Evolutionary conservation across 1,139 yeast genomes (phyloP).

Genomic region (Zygosaccharomyces sapae): DNA sequence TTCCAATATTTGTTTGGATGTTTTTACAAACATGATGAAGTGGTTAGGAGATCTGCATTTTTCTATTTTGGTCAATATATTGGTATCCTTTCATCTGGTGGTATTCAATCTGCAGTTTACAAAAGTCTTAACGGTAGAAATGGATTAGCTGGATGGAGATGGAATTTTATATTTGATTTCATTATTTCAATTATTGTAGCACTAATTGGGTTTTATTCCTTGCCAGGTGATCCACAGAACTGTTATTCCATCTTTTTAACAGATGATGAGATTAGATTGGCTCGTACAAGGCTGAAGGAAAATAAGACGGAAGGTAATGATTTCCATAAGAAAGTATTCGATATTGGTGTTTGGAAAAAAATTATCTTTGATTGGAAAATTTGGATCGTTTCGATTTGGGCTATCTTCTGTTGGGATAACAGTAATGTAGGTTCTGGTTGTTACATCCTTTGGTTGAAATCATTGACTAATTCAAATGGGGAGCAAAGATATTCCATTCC

Average conservation of each 20-base stretch:
- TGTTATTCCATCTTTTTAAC: constrained; percentile 53
- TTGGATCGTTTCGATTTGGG: constrained; percentile 50
- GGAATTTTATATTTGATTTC: constrained; percentile 70
- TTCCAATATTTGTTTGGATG: constrained; percentile 59
- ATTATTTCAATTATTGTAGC: constrained; percentile 58
- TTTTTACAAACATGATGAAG: constrained; percentile 58
- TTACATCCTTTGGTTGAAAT: constrained; percentile 52
- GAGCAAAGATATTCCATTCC: constrained; percentile 38
- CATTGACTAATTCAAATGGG: constrained; percentile 31
- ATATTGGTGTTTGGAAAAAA: constrained; percentile 44
- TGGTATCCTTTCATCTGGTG: constrained; percentile 61
- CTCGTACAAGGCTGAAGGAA: constrained; percentile 47
- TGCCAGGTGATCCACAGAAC: constrained; percentile 68
- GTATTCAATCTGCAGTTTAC: constrained; percentile 58
- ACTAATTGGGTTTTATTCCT: constrained; percentile 52
- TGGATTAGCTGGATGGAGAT: constrained; percentile 64
- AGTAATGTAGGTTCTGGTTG: constrained; percentile 48
- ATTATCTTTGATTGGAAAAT: constrained; percentile 55
- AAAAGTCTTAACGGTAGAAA: constrained; percentile 43
- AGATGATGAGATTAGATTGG: constrained; percentile 55
- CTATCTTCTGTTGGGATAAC: constrained; percentile 62
- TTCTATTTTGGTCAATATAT: constrained; percentile 58
- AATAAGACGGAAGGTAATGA: constrained; percentile 37
- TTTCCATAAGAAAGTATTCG: constrained; percentile 36
- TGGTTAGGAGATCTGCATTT: constrained; percentile 56